Base-by-base conservation (phyloP, 805 yeast species). In the Kregervanrija pseudodelftensis region DNA sequence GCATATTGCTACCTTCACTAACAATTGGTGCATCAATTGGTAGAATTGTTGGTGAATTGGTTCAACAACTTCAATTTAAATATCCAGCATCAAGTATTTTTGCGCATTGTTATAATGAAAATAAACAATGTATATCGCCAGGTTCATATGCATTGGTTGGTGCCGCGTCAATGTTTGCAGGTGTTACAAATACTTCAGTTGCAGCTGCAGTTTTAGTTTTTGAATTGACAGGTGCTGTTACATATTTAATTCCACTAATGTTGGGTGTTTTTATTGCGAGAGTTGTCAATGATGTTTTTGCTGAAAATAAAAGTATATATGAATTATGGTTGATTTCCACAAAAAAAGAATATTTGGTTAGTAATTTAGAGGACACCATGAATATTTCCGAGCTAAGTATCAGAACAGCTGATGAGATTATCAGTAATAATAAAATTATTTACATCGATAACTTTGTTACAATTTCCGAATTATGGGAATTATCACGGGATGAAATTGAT, bases 111-210 rank as follows among this genome's bases (percentile, higher is more conserved):
- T 74, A 45, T 63, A 74, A 56, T 28, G 66, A 62, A 31, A 55
- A 58, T 14, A 52, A 56, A 17, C 53, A 69, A 45, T 80, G 93
- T 53, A 79, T 87, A 9, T 82, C 89, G 1, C 95, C 95, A 0
- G 90, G 93, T 0, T 86, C 90, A 0, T 88, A 87, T 57, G 95
- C 95, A 0, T 83, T 87, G 9, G 86, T 88, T 16, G 95, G 96
- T 0, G 88, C 95, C 0, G 95, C 89, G 0, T 73, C 95, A 1
- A 83, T 85, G 44, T 68, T 86, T 52, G 78, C 93, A 0, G 95
- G 95, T 4, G 79, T 82, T 12, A 85, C 95, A 3, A 78, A 86
- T 51, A 74, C 87, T 65, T 85, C 90, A 4, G 82, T 86, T 50
- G 76, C 88, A 37, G 80, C 83, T 8, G 95, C 86, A 13, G 90